phyloP scores from a whole-genome alignment of 2,329 filamentous ascomycete species.

The Aspergillus flavus region DNA sequence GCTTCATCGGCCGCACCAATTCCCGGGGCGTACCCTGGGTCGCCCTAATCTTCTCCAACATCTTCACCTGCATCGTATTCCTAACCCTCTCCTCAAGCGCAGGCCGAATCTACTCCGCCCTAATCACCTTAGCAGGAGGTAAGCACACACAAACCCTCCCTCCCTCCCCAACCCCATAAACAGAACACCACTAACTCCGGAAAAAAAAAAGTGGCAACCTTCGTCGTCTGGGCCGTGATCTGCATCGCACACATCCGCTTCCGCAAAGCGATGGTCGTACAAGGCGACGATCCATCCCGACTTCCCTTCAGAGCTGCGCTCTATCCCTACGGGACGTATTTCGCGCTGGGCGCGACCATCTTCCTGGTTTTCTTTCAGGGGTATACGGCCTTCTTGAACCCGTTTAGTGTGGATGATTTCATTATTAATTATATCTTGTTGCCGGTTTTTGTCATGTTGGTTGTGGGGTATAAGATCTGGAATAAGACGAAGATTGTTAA shows the following conservation, averaged over 20 bases:
- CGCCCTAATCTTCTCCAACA: slow-evolving; percentile 68
- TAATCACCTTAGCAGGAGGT: slow-evolving; percentile 40
- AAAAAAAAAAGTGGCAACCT: slow-evolving; percentile 35
- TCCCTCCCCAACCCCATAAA: background rate
- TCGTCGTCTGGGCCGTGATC: slow-evolving; percentile 46
- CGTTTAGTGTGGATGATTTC: slow-evolving; percentile 54
- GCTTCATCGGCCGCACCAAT: slow-evolving; percentile 69
- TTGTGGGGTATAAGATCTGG: slow-evolving; percentile 50
- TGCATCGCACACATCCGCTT: slow-evolving; percentile 47
- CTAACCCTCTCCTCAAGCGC: slow-evolving; percentile 34
- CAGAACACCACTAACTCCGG: background rate
- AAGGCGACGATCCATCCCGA: slow-evolving; percentile 40
- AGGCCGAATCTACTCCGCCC: slow-evolving; percentile 32
- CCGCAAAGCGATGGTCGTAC: slow-evolving; percentile 38
- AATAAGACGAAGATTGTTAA: slow-evolving; percentile 41
- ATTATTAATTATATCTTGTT: slow-evolving; percentile 60
- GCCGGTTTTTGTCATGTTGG: slow-evolving; percentile 53
- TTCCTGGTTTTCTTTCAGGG: slow-evolving; percentile 57
- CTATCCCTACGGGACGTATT: slow-evolving; percentile 56
- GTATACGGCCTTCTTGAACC: slow-evolving; percentile 55
- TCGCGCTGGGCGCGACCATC: slow-evolving; percentile 50
- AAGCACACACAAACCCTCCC: slow-evolving; percentile 4
- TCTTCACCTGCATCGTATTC: slow-evolving; percentile 57
- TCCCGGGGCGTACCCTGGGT: slow-evolving; percentile 62
- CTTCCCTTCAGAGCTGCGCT: slow-evolving; percentile 53